These are phyloP conservation scores for Xerocomus minutiporus DNA, from an alignment of 1,284 basidiomycete species.

Conservation along the genomic window DNA sequence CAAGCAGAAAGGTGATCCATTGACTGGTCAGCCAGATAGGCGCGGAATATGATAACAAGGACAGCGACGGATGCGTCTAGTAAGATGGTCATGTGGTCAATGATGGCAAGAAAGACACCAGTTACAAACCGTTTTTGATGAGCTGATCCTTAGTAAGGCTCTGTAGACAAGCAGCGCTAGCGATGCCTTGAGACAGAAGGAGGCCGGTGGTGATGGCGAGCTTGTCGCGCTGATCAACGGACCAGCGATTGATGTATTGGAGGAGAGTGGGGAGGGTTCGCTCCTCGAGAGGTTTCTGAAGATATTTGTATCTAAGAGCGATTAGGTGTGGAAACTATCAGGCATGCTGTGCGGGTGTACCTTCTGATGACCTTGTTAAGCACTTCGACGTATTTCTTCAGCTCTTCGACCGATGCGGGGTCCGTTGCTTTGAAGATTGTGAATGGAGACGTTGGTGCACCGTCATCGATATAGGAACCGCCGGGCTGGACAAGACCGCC, in stretches of 20 bases:
- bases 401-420: constrained; percentile 72
- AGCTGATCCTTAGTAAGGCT: constrained; percentile 91
- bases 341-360: constrained; percentile 36
- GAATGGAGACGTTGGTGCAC: constrained; percentile 76
- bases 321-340: constrained; percentile 11
- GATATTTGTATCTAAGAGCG: constrained; percentile 84
- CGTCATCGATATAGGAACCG: constrained; percentile 86
- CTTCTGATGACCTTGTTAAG: constrained; percentile 94
- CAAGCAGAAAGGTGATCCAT: constrained; percentile 81
- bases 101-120: neutral
- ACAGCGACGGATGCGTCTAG: constrained; percentile 74
- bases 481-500: constrained; percentile 95
- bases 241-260: constrained; percentile 88
- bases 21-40: constrained; percentile 74
- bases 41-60: constrained; percentile 75
- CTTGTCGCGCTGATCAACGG: constrained; percentile 71
- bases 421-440: constrained; percentile 79
- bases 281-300: constrained; percentile 92
- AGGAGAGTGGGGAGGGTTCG: constrained; percentile 78
- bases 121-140: constrained; percentile 77
- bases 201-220: constrained; percentile 79
- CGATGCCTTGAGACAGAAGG: constrained; percentile 78
- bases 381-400: constrained; percentile 91
- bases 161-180: constrained; percentile 70
- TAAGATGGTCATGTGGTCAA: constrained; percentile 10